Evolutionary conservation across 2,329 filamentous ascomycete genomes (phyloP).

Genomic region (Teratosphaeria viscida): DNA sequence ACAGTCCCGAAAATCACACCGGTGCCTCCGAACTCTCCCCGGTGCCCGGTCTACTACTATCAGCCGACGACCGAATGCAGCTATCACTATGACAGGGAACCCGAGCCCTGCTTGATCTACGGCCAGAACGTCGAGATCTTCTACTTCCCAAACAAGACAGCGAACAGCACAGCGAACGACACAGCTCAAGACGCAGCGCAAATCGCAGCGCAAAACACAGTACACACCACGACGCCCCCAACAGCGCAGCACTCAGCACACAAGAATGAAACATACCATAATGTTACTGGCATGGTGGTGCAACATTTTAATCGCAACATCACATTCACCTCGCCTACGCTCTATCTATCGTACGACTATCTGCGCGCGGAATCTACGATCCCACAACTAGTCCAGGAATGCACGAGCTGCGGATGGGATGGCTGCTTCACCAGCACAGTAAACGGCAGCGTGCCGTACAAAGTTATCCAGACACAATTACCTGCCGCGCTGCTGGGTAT

Average conservation of each 20-base stretch:
- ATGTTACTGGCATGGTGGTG: constrained; percentile 1
- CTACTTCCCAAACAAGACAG: constrained; percentile 10
- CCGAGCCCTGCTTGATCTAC: constrained; percentile 6
- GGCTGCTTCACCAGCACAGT: neutral
- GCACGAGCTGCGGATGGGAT: neutral
- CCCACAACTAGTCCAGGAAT: neutral
- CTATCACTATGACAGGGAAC: neutral
- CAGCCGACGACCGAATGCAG: constrained; percentile 6
- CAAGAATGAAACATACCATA: no score
- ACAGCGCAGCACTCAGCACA: no score
- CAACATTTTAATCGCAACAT: constrained; percentile 7
- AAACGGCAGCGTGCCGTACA: neutral
- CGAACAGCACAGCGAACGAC: neutral
- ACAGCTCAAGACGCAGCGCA: neutral
- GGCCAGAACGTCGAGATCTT: constrained; percentile 13
- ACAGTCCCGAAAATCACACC: constrained; percentile 12
- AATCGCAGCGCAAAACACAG: no score
- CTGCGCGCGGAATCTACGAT: constrained; percentile 5
- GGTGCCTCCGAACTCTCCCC: constrained; percentile 11
- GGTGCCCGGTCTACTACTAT: constrained; percentile 8
- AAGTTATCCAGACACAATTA: neutral
- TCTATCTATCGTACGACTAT: constrained; percentile 13
- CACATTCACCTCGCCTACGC: constrained; percentile 14
- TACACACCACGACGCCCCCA: no score
- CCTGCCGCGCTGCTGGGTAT: neutral